Percentiles rank a stretch among this genome's conserved stretches.
These are phyloP conservation scores for Schoenoplectus tabernaemontani DNA, from an alignment of 202 grass and related monocot genomes.

Conservation along the genomic window DNA sequence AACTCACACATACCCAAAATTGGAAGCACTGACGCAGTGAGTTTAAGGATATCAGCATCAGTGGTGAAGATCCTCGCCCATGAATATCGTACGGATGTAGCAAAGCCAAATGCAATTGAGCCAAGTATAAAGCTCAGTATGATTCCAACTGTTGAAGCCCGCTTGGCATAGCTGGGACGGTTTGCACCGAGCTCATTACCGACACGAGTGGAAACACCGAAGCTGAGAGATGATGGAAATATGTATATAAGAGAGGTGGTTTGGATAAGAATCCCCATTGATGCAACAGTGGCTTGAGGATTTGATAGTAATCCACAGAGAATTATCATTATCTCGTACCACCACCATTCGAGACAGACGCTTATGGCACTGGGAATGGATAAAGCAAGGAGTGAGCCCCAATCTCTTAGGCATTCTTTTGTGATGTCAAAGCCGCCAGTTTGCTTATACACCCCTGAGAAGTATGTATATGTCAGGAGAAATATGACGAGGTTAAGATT, in stretches of 20 bases:
- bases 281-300: conserved; percentile 63
- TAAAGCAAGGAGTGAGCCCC: conserved; percentile 55
- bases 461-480: conserved; percentile 47
- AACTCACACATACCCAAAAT: conserved; percentile 78
- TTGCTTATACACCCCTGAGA: conserved; percentile 43
- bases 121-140: conserved; percentile 62
- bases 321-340: conserved; percentile 97
- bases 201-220: conserved; percentile 79
- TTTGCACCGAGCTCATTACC: conserved; percentile 86
- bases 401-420: conserved; percentile 43
- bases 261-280: conserved; percentile 90
- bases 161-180: conserved; percentile 37
- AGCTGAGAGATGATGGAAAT: conserved; percentile 83
- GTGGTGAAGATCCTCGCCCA: conserved; percentile 78
- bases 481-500: conserved; percentile 71
- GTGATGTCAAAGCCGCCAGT: conserved; percentile 50
- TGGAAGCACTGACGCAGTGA: conserved; percentile 72
- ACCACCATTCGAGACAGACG: conserved; percentile 96
- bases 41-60: conserved; percentile 59
- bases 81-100: conserved; percentile 40
- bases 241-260: conserved; percentile 93
- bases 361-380: conserved; percentile 71
- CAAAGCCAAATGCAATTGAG: conserved; percentile 46
- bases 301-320: conserved; percentile 62
- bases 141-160: conserved; percentile 49